These are phyloP conservation scores for Rhinocladiella similis DNA, from an alignment of 2,329 filamentous ascomycete species.

Conservation along the genomic window DNA sequence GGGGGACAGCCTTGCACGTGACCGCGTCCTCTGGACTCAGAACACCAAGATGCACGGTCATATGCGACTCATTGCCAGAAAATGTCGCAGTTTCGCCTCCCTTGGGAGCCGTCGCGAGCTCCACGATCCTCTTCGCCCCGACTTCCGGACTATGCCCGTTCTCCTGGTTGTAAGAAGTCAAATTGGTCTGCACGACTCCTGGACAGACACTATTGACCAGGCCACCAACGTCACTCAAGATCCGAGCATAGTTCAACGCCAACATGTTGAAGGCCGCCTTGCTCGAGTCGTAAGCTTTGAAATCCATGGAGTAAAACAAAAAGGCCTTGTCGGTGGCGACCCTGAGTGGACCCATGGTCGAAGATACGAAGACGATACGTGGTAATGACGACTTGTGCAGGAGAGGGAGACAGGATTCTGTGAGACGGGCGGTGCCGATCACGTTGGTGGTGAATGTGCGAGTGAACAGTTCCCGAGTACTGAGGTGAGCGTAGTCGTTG, in stretches of 20 bases:
- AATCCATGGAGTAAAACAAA: constrained; percentile 31
- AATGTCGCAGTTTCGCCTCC: constrained; percentile 16
- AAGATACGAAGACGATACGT: constrained; percentile 43
- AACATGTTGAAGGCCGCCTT: constrained; percentile 49
- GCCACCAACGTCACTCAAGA: constrained; percentile 6
- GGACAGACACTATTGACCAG: constrained; percentile 17
- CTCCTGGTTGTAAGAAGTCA: not conserved
- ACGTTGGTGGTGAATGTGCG: constrained; percentile 46
- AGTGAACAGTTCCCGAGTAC: constrained; percentile 38
- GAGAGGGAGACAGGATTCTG: constrained; percentile 40
- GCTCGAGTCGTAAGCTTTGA: constrained; percentile 40
- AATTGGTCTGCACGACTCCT: constrained; percentile 12
- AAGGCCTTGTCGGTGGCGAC: constrained; percentile 32
- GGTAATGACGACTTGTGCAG: constrained; percentile 35
- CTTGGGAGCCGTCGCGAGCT: constrained; percentile 9
- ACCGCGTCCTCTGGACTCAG: too few relatives aligned
- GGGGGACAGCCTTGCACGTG: too few relatives aligned
- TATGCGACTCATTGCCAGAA: constrained; percentile 9
- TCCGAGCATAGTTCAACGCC: constrained; percentile 11
- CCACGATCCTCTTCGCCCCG: constrained; percentile 16
- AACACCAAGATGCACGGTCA: too few relatives aligned
- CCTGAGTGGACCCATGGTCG: constrained; percentile 37
- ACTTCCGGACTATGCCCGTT: constrained; percentile 11
- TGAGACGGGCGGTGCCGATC: constrained; percentile 41
- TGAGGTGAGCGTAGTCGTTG: constrained; percentile 36